These are phyloP conservation scores for Agrocybe chaxingu DNA, from an alignment of 768 basidiomycete species.

Conservation along the genomic window DNA sequence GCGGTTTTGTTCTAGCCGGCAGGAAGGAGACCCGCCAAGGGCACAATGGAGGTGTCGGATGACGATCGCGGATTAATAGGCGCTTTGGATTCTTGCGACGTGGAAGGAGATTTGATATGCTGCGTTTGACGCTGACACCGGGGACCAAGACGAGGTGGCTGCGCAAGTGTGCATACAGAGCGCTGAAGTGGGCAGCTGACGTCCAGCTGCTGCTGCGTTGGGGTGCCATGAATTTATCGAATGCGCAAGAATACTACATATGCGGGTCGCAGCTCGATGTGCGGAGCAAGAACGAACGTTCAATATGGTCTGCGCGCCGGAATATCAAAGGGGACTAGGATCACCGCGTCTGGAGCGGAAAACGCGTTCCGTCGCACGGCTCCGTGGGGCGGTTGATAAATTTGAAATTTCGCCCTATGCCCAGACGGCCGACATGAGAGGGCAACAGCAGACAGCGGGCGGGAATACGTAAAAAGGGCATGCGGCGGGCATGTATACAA, in stretches of 20 bases:
- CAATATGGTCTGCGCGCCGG: background rate
- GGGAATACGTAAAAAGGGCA: background rate
- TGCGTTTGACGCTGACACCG: background rate
- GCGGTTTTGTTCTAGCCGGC: background rate
- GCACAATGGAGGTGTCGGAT: background rate
- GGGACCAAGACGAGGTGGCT: background rate
- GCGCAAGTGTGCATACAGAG: background rate
- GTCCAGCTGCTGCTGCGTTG: too few relatives aligned
- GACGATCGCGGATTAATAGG: background rate
- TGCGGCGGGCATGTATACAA: background rate
- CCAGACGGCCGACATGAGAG: constrained; percentile 1
- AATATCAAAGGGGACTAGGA: background rate
- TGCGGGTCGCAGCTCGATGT: too few relatives aligned
- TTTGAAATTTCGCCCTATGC: constrained; percentile 9
- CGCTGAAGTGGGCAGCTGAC: too few relatives aligned
- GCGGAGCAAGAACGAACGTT: background rate
- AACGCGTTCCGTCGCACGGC: constrained; percentile 10
- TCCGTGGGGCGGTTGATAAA: constrained; percentile 1
- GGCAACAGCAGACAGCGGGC: background rate
- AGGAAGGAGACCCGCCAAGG: background rate
- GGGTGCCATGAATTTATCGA: too few relatives aligned
- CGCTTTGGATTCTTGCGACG: constrained; percentile 1
- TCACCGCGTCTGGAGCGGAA: background rate
- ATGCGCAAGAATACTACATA: too few relatives aligned
- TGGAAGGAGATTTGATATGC: background rate